Percentiles rank a stretch among this genome's conserved stretches.
These are phyloP conservation scores for Saccharomyces hybrid DNA, from an alignment of 1,139 yeast genomes.

Conservation along the genomic window DNA sequence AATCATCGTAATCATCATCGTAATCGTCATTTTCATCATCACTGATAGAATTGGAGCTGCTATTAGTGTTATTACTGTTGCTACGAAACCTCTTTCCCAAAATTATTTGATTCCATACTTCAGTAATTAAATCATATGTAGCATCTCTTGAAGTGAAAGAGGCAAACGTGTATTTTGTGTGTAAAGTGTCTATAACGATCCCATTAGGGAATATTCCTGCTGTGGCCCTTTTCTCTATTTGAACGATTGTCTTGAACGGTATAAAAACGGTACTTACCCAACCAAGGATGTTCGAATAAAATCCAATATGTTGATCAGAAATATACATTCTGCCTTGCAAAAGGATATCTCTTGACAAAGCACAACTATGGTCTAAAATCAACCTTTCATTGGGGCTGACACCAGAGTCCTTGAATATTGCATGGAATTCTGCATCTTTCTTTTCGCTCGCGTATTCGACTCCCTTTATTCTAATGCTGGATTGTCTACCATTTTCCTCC, in stretches of 20 bases:
- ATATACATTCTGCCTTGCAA: slow-evolving; percentile 66
- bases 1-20: slow-evolving; percentile 3
- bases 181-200: slow-evolving; percentile 59
- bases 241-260: slow-evolving; percentile 61
- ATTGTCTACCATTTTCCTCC: slow-evolving; percentile 10
- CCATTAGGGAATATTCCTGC: slow-evolving; percentile 73
- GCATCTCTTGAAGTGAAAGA: slow-evolving; percentile 62
- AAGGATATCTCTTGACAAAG: slow-evolving; percentile 59
- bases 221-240: slow-evolving; percentile 62
- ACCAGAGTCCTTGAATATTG: slow-evolving; percentile 42
- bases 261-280: slow-evolving; percentile 60
- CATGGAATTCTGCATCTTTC: slow-evolving; percentile 57
- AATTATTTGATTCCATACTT: slow-evolving; percentile 47
- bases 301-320: slow-evolving; percentile 51
- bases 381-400: slow-evolving; percentile 47
- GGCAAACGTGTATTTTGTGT: slow-evolving; percentile 65
- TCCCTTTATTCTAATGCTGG: slow-evolving; percentile 21
- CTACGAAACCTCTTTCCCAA: slow-evolving; percentile 21
- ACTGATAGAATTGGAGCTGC: slow-evolving; percentile 6
- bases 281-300: slow-evolving; percentile 67
- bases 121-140: slow-evolving; percentile 51
- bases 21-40: slow-evolving; percentile 13
- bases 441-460: slow-evolving; percentile 35
- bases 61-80: slow-evolving; percentile 3
- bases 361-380: slow-evolving; percentile 64